Evolutionary conservation across 1,139 yeast species (phyloP), one percentile per base, ranked within the genome.

Genomic region (Citeromyces hawaiiensis): DNA sequence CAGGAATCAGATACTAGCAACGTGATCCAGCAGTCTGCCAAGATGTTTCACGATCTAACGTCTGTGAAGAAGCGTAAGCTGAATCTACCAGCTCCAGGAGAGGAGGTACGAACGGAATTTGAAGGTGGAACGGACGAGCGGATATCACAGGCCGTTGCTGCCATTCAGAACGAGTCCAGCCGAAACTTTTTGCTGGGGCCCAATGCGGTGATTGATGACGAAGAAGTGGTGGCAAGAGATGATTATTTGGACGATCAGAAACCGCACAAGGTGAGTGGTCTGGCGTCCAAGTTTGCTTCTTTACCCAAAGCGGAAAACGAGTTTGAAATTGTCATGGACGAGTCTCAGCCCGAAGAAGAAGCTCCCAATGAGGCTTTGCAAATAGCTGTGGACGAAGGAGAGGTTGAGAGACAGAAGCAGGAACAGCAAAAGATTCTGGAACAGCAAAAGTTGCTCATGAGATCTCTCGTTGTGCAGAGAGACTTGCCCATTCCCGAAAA

Each of bases 221-320:
- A 39, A 4, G 44, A 39, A 13, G 11, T 7, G 11, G n/a, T n/a
- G 43, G 39, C 4, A 34, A 32, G 8, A 33, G 11, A n/a, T 3
- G 18, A 10, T 3, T 18, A 11, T 13, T 36, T 25, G 6, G 39
- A 10, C 23, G 19, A 29, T 37, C 35, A 2, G 11, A 36, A n/a
- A 4, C 13, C 34, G 14, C 36, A 19, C 11, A 36, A 7, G 10
- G 38, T 35, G 2, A 39, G 30, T 8, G 36, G 17, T 38, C 36
- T 60, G 13, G 48, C 53, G 19, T 42, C 47, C 5, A 59, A 61
- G 14, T 62, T 76, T 36, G 55, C 59, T 3, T 45, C 50, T 1
- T 54, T 77, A 9, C 82, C 85, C 0, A 57, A 60, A 37, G 82
- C 85, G 0, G 61, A 64, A 45, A 75, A 77, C 47, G 79, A 76